Evolutionary conservation across 768 basidiomycete species (phyloP), one percentile per base, ranked within the genome.

Genomic region (Boletus reticulatus): DNA sequence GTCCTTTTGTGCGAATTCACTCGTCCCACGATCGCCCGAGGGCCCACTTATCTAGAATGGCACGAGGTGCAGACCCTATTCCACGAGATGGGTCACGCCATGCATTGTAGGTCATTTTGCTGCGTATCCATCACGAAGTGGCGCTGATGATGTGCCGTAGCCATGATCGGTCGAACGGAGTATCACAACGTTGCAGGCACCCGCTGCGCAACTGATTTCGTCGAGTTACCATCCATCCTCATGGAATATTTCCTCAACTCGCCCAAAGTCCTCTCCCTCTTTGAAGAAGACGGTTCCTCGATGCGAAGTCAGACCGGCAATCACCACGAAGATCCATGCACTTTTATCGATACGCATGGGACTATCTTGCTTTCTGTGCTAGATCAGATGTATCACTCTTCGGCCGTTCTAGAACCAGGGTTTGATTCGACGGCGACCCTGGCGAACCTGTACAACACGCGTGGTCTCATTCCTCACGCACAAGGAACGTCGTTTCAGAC

Each of bases 41-140:
- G 87, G 1, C 81, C 91, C 6, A 86, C 92, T 0, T 72, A 87
- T 48, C 74, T 99, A 20, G 85, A 87, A 53, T 98, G 95, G 94
- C 88, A 89, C 62, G 94, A 98, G 62, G 92, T 98, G 10, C 78
- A 89, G 68, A 98, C 96, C 3, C 75, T 98, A 22, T 97, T 94
- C 74, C 97, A 99, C 64, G 97, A 99, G 74, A 97, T 98, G 94
- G 97, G 97, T 1, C 97, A 99, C 73, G 97, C 97, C 12, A 94
- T 99, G 84, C 97, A 99, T 69, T 99, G 97, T 98, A 66, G 79
- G 94, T 79, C 16, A n/a, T 13, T 41, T 61, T 16, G 19, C 52
- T 38, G 19, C 27, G 31, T 34, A 39, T 48, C 27, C 42, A 44
- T 49, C 20, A 52, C 34, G 59, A 43, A 17, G 11, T 31, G 50